Evolutionary conservation across 345 rosid species (phyloP).

Genomic region (Geranium brycei): DNA sequence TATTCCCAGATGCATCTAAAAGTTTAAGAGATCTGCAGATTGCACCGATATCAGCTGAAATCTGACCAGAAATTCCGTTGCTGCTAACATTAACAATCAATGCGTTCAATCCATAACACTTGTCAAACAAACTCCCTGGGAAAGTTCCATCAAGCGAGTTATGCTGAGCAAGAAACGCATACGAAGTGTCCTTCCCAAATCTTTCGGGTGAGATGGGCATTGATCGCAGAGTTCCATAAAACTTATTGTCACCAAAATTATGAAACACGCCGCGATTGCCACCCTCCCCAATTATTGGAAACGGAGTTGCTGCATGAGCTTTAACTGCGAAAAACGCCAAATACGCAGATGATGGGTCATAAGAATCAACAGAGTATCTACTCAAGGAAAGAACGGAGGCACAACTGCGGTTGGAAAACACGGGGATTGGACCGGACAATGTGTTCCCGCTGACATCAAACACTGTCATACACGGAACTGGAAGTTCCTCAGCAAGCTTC

Average conservation of each 20-base stretch:
- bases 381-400: constrained; percentile 26
- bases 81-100: constrained; percentile 40
- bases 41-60: constrained; percentile 29
- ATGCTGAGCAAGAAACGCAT: constrained; percentile 41
- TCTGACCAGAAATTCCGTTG: constrained; percentile 36
- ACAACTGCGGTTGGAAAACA: constrained; percentile 33
- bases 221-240: constrained; percentile 45
- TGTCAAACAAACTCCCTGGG: constrained; percentile 30
- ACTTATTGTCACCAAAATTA: constrained; percentile 61
- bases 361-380: constrained; percentile 16
- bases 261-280: constrained; percentile 38
- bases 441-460: constrained; percentile 62
- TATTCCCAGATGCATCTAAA: constrained; percentile 42
- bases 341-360: constrained; percentile 40
- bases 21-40: constrained; percentile 35
- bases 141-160: constrained; percentile 44
- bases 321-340: constrained; percentile 35
- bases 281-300: constrained; percentile 21
- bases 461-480: constrained; percentile 72
- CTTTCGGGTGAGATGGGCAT: constrained; percentile 47
- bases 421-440: constrained; percentile 63
- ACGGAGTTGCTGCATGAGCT: constrained; percentile 26
- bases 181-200: constrained; percentile 37
- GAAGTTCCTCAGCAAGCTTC: constrained; percentile 36
- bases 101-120: constrained; percentile 25